Evolutionary conservation across 805 yeast species (phyloP), one percentile per base, ranked within the genome.

Genomic region (Cyberlindnera amylophila): DNA sequence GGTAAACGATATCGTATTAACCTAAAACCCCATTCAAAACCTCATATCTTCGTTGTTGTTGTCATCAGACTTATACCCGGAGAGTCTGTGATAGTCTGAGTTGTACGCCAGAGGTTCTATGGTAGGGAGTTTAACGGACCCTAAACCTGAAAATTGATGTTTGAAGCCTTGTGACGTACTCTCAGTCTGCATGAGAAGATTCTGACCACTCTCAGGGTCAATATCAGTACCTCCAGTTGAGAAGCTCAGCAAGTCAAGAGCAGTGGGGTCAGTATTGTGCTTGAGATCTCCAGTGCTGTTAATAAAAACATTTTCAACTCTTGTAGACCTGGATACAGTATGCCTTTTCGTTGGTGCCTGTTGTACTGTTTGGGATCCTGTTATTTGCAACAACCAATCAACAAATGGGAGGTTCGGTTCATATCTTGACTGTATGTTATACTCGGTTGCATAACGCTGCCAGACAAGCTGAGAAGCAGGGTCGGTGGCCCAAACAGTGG

Each of bases 361-460:
- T n/a, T n/a, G n/a, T n/a, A n/a, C n/a, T n/a, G n/a, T n/a, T n/a
- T n/a, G n/a, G n/a, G n/a, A n/a, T n/a, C n/a, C n/a, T n/a, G n/a
- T n/a, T n/a, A n/a, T n/a, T 23, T 23, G 27, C 19, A 39, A 15
- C 34, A 46, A 21, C 50, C 50, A 46, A 9, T 17, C 34, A 11
- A 40, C 46, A 17, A 46, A 46, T 6, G 35, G 27, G 8, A 23
- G 7, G 9, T 12, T 16, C 1, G 29, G 29, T 9, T 23, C n/a
- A 6, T 26, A 26, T 4, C 10, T 15, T 6, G 24, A 4, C 12
- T 34, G 42, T 2, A 43, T 27, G 28, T 55, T 54, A 40, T 60
- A 64, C 36, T 59, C 62, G 10, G 47, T 40, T 0, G 65, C 61
- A 42, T 54, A 63, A 31, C 62, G 44, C 21, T 53, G 40, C 69